A percentile compares a stretch with the other conserved stretches of the same genome.
phyloP scores from a whole-genome alignment of 2,329 filamentous ascomycete species.

The Curvularia verruculosa region DNA sequence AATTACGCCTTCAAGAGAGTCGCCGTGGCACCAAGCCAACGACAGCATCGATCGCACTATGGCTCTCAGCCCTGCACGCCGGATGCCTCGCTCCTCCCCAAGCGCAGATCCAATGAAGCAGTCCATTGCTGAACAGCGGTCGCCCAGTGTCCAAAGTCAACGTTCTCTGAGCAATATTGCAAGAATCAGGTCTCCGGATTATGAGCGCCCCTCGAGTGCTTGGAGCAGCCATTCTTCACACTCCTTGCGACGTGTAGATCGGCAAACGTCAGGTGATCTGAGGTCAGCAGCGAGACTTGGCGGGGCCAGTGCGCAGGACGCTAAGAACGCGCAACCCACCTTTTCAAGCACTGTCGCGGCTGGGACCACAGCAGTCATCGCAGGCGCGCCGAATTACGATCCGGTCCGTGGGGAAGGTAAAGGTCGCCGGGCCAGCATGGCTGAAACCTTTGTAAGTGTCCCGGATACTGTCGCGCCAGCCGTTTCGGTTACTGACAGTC shows the following conservation, averaged over 20 bases:
- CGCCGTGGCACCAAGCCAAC: conserved; percentile 54
- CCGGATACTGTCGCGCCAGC: conserved; percentile 8
- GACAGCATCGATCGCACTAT: conserved; percentile 53
- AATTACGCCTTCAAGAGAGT: conserved; percentile 28
- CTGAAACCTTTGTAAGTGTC: conserved; percentile 87
- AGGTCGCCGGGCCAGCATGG: conserved; percentile 79
- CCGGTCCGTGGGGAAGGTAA: conserved; percentile 88
- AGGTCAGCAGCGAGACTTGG: conserved; percentile 69
- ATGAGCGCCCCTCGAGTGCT: conserved; percentile 67
- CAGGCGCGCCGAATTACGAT: conserved; percentile 65
- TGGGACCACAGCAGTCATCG: conserved; percentile 47
- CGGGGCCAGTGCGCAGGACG: conserved; percentile 51
- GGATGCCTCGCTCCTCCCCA: conserved; percentile 46
- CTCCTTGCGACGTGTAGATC: conserved; percentile 72
- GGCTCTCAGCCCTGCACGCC: conserved; percentile 43
- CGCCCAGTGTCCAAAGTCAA: conserved; percentile 53
- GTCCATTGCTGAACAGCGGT: conserved; percentile 42
- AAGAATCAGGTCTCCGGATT: conserved; percentile 51
- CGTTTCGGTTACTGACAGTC: conserved; percentile 31
- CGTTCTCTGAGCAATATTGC: conserved; percentile 51
- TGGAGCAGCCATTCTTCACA: conserved; percentile 67
- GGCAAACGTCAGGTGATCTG: conserved; percentile 76
- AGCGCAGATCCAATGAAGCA: conserved; percentile 45
- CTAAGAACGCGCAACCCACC: conserved; percentile 42
- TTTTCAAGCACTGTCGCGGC: conserved; percentile 42